Evolutionary conservation across 1,284 basidiomycete species (phyloP).

Genomic region (Earliella scabrosa): DNA sequence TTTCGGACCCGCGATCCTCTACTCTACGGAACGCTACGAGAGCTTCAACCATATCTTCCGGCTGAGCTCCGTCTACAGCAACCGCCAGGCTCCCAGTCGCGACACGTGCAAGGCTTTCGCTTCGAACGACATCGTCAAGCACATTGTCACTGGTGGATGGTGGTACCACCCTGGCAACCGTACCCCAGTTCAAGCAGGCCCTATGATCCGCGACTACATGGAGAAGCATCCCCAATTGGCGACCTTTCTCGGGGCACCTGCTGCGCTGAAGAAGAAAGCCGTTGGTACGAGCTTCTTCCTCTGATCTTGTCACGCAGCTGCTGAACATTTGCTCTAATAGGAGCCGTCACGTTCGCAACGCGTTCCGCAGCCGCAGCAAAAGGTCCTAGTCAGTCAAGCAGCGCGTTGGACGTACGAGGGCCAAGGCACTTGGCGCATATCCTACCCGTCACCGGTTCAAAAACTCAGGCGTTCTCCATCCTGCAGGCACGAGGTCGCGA

Average conservation of each 20-base stretch:
- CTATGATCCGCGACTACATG: neutral
- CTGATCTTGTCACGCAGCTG: too few species aligned
- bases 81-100: constrained; percentile 27
- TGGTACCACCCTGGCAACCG: constrained; percentile 15
- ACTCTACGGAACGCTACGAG: constrained; percentile 29
- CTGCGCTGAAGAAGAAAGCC: neutral
- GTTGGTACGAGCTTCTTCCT: too few species aligned
- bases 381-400: too few species aligned
- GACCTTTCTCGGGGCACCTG: constrained; percentile 7
- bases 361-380: too few species aligned
- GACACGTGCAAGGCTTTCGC: constrained; percentile 22
- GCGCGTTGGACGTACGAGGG: too few species aligned
- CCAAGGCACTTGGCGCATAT: too few species aligned
- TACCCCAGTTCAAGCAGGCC: constrained; percentile 12
- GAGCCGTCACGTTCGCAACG: too few species aligned
- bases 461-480: too few species aligned
- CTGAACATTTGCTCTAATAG: too few species aligned
- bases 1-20: constrained; percentile 23
- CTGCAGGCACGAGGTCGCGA: too few species aligned
- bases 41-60: constrained; percentile 28
- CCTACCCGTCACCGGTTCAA: too few species aligned
- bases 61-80: constrained; percentile 23
- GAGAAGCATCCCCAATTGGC: neutral
- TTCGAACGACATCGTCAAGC: constrained; percentile 11
- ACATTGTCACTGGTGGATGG: constrained; percentile 21